These are phyloP conservation scores for Scheffersomyces cryptocercus DNA, from an alignment of 1,139 yeast genomes.

Conservation along the genomic window DNA sequence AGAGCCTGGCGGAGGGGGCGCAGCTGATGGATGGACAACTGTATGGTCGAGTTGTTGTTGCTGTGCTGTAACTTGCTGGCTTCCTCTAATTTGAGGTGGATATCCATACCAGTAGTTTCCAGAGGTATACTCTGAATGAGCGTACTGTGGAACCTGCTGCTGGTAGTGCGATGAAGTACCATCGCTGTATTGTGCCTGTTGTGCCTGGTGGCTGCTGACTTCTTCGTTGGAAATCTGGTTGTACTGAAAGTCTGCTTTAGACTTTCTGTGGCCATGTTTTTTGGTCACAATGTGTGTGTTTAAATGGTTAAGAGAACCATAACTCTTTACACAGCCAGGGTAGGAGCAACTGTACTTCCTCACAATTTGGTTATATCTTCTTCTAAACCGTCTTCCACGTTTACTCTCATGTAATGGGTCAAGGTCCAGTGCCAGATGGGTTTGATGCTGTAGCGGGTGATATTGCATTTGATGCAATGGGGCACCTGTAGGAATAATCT, in stretches of 20 bases:
- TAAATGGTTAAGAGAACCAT: slow-evolving; percentile 75
- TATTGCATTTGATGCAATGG: slow-evolving; percentile 7
- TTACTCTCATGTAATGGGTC: slow-evolving; percentile 15
- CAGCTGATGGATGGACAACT: slow-evolving; percentile 1
- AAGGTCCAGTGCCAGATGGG: slow-evolving; percentile 10
- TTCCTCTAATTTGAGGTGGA: slow-evolving; percentile 9
- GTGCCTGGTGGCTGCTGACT: slow-evolving; percentile 1
- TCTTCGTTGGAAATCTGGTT: slow-evolving; percentile 7
- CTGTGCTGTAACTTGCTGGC: not conserved
- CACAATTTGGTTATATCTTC: slow-evolving; percentile 70
- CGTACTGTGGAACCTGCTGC: slow-evolving; percentile 10
- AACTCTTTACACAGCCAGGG: slow-evolving; percentile 65
- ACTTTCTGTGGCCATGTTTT: slow-evolving; percentile 68
- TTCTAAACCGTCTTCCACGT: slow-evolving; percentile 51
- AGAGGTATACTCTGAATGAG: slow-evolving; percentile 19
- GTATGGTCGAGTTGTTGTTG: slow-evolving; percentile 2
- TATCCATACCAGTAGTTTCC: slow-evolving; percentile 33
- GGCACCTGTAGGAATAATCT: not conserved
- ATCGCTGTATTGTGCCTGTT: not conserved
- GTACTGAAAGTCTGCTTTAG: slow-evolving; percentile 64
- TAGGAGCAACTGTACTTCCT: slow-evolving; percentile 63
- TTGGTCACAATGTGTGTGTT: slow-evolving; percentile 76
- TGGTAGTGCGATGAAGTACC: not conserved
- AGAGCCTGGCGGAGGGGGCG: slow-evolving; percentile 7
- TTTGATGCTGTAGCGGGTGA: slow-evolving; percentile 6